These are phyloP conservation scores for Penicillium fimorum DNA, from an alignment of 495 filamentous ascomycete species.

Conservation along the genomic window DNA sequence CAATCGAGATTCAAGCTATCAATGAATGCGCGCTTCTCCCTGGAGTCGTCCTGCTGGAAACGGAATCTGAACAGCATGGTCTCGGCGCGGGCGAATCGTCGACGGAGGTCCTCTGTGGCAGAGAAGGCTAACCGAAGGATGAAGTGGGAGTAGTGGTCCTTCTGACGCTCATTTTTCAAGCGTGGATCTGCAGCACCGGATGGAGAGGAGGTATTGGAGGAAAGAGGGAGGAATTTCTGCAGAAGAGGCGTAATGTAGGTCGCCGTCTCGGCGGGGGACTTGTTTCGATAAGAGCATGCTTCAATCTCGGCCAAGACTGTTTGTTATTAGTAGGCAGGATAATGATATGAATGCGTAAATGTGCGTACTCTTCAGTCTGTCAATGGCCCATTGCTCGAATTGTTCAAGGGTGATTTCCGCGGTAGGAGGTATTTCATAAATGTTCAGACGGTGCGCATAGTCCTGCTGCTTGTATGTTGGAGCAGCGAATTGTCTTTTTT, in stretches of 20 bases:
- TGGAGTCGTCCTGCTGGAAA: slow-evolving; percentile 64
- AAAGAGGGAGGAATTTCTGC: slow-evolving; percentile 81
- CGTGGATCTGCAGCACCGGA: slow-evolving; percentile 44
- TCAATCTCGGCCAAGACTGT: slow-evolving; percentile 93
- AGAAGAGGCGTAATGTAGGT: slow-evolving; percentile 76
- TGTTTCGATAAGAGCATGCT: slow-evolving; percentile 93
- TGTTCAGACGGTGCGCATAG: slow-evolving; percentile 86
- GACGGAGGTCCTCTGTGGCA: slow-evolving; percentile 85
- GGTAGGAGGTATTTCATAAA: slow-evolving; percentile 85
- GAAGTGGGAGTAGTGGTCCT: slow-evolving; percentile 98
- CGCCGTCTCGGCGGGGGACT: slow-evolving; percentile 71
- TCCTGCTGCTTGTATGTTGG: slow-evolving; percentile 67
- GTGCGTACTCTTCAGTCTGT: slow-evolving; percentile 70
- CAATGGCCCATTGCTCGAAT: slow-evolving; percentile 99
- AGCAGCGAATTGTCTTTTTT: slow-evolving; percentile 81
- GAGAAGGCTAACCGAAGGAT: slow-evolving; percentile 94
- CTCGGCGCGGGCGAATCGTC: slow-evolving; percentile 83
- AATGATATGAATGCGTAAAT: neutral
- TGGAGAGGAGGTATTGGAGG: slow-evolving; percentile 66
- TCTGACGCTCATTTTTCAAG: slow-evolving; percentile 74
- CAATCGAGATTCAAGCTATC: slow-evolving; percentile 72
- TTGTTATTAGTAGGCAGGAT: slow-evolving; percentile 12
- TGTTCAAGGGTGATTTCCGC: slow-evolving; percentile 95
- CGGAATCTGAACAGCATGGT: slow-evolving; percentile 82
- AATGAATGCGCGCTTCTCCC: slow-evolving; percentile 75